Conservation (phyloP, 1,139 yeast genomes). For the Arxiozyma heterogenica region DNA sequence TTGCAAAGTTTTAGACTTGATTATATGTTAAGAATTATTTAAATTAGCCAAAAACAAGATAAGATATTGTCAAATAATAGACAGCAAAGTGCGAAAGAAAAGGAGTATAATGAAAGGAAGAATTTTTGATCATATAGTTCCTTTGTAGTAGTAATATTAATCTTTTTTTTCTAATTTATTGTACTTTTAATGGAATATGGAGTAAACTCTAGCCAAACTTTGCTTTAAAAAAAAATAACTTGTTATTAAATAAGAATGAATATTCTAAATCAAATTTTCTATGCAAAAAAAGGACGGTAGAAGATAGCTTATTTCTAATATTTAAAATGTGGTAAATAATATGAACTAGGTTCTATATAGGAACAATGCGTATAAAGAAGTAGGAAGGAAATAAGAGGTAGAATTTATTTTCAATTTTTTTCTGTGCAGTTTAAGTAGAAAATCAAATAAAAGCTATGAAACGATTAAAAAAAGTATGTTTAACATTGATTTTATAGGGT, state of each 20-base stretch:
- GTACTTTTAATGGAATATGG: not conserved
- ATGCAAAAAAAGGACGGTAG: not conserved
- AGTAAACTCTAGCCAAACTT: not conserved
- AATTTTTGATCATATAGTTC: too few species aligned
- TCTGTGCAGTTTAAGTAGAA: too few species aligned
- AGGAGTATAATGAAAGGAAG: not conserved
- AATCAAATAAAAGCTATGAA: too few species aligned
- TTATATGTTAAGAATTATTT: too few species aligned
- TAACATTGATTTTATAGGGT: too few species aligned
- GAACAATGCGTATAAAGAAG: too few species aligned
- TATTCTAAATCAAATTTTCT: not conserved
- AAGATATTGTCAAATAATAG: not conserved
- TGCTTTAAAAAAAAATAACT: not conserved
- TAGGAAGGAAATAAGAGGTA: not conserved
- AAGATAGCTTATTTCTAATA: not conserved
- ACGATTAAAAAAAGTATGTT: too few species aligned
- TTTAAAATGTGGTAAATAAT: not conserved
- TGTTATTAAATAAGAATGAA: not conserved
- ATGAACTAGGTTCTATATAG: too few species aligned
- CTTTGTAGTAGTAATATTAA: not conserved
- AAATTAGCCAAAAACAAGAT: not conserved
- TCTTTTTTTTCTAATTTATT: too few species aligned
- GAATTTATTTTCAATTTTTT: too few species aligned
- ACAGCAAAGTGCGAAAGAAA: too few species aligned
- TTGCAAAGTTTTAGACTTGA: too few species aligned